Evolutionary conservation across 2,329 filamentous ascomycete genomes (phyloP), one percentile per base, ranked within the genome.

Genomic region (Fusarium poae): DNA sequence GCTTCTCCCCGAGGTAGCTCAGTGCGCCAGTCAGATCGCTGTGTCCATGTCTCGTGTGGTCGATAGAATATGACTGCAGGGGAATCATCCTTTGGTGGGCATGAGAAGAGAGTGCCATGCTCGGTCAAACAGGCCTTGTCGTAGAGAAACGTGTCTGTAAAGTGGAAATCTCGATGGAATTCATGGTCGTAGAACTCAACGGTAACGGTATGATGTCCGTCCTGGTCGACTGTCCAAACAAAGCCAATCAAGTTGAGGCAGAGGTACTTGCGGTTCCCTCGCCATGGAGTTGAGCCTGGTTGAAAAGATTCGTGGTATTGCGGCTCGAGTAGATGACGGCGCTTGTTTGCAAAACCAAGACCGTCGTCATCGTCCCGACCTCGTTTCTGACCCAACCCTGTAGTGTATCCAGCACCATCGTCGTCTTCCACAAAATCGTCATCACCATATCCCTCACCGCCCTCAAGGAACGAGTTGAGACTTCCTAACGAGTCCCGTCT

Each of bases 111-210:
- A 1, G 93, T 86, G 18, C 96, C 95, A 57, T 92, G 90, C 60
- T 97, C 92, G 72, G 92, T 90, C 59, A 99, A 84, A 75, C 95
- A 98, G 21, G 96, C 95, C 79, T 97, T 97, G 81, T 99, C 96
- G 79, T 98, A 98, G 6, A 94, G 85, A 77, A 94, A 97, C 1
- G 94, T 95, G 77, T 99, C 96, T 15, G 94, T 98, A 78, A 99
- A 98, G 81, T 98, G 96, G 74, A 97, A 97, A 78, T 98, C 94
- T 48, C 95, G 88, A 77, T 97, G 92, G 62, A 92, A 90, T 72
- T 97, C 94, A 61, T 94, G 91, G 78, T 99, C 97, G 77, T 98
- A 97, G 78, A 99, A 99, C 75, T 98, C 96, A 3, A 98, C 94
- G 0, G 94, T 97, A 13, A 99, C 91, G 3, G 96, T 99, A 77